A percentile compares a stretch with the other conserved stretches of the same genome.
Evolutionary conservation across 495 filamentous ascomycete species (phyloP).

Genomic region (Trichoderma erinaceum): DNA sequence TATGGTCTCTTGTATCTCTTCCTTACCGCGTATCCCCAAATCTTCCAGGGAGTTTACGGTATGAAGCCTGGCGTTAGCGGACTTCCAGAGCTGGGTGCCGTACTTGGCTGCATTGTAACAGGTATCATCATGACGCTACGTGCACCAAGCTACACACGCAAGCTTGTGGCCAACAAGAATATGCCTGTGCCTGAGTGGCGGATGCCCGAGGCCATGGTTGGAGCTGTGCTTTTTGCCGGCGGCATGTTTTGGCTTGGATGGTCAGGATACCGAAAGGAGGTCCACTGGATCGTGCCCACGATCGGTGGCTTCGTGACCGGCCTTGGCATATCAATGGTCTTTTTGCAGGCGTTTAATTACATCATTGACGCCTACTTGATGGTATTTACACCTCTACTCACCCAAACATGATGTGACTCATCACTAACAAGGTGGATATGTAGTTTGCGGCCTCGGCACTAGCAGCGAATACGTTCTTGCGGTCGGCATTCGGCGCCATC

Average conservation of each 20-base stretch:
- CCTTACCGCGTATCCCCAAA: conserved; percentile 55
- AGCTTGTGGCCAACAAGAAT: conserved; percentile 44
- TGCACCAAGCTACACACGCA: conserved; percentile 22
- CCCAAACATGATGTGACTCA: background rate
- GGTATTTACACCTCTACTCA: conserved; percentile 17
- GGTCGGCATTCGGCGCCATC: background rate
- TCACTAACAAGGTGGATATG: background rate
- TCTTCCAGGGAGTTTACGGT: conserved; percentile 47
- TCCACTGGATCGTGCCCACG: conserved; percentile 47
- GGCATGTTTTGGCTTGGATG: conserved; percentile 64
- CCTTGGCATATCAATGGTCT: conserved; percentile 49
- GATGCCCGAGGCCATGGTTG: conserved; percentile 52
- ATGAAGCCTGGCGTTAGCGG: conserved; percentile 36
- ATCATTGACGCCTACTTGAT: conserved; percentile 55
- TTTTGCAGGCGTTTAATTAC: conserved; percentile 58
- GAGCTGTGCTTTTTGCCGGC: conserved; percentile 47
- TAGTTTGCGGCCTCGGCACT: background rate
- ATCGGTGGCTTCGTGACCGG: conserved; percentile 48
- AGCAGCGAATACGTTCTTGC: background rate
- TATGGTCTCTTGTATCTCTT: conserved; percentile 61
- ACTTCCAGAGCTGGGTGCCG: background rate
- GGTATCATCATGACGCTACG: background rate
- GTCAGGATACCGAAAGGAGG: conserved; percentile 39
- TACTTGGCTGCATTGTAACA: background rate
- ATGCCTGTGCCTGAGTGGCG: conserved; percentile 53